Evolutionary conservation across 768 basidiomycete species (phyloP), one percentile per base, ranked within the genome.

Genomic region (Russula sp.): DNA sequence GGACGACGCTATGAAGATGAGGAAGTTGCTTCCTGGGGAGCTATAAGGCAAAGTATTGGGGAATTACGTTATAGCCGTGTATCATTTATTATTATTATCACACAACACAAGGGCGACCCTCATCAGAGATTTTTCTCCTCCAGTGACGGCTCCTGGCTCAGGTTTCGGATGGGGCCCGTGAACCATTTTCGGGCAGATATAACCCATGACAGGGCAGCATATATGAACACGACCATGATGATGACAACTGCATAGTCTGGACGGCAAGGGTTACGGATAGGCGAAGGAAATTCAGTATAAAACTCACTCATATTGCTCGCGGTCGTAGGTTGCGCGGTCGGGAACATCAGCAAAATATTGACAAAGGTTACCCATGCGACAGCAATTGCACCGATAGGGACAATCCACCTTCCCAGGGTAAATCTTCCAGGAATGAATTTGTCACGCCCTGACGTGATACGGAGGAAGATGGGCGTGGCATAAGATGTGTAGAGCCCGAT

Each of bases 401-500:
- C 71, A 56, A 78, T 79, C 84, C 83, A 86, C 56, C 72, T 73
- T 13, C 87, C 87, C 0, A 88, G 76, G 47, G 73, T 72, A 71
- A 88, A 88, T 22, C 78, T 77, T 10, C 87, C 86, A 1, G 83
- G 83, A 9, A 75, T 68, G 13, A 88, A 70, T 67, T 76, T 82
- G 46, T 81, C 66, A 48, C 85, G 76, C 8, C 87, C 87, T 25
- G 81, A 87, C 0, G 86, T 88, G 63, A 89, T 83, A 38, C 87
- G 79, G 36, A 88, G 77, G 65, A 88, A 82, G 53, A 89, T 87
- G 2, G 87, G 87, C 0, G 80, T 76, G 1, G 80, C 81, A 67
- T 88, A 88, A 8, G 83, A 84, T 1, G 81, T 79, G 65, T 89
- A 88, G 38, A 89, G 69, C 4, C 87, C 86, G 57, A 88, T 86